Percentiles rank a stretch among this genome's conserved stretches.
Conservation (phyloP, 192 early-diverging fungal genomes). For the Coemansia sp. region DNA sequence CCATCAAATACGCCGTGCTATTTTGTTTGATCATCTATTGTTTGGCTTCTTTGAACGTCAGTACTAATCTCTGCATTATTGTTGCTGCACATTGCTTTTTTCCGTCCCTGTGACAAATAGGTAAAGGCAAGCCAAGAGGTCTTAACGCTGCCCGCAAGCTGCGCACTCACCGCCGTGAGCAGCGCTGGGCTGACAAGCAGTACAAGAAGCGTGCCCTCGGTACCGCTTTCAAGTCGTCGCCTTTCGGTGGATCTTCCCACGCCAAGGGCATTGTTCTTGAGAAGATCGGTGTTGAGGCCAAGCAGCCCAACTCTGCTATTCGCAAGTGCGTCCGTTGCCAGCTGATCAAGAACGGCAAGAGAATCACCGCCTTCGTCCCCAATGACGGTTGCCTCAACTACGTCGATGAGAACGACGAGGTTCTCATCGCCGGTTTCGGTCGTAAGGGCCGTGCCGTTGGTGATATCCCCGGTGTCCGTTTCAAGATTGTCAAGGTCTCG, state of each 20-base stretch:
- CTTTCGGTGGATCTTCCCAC: conserved; percentile 99
- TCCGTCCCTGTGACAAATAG: conserved; percentile 24
- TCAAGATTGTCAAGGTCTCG: conserved; percentile 99
- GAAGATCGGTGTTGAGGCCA: conserved; percentile 99
- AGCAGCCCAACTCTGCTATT: conserved; percentile 99
- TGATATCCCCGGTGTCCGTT: conserved; percentile 99
- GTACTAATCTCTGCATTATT: no score
- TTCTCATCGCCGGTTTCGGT: conserved; percentile 99
- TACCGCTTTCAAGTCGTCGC: conserved; percentile 97
- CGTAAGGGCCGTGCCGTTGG: conserved; percentile 98
- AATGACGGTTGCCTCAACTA: conserved; percentile 99
- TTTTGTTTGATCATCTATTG: no score
- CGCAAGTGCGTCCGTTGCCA: conserved; percentile 99
- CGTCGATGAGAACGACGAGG: conserved; percentile 99
- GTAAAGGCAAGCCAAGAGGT: conserved; percentile 92
- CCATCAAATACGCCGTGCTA: no score
- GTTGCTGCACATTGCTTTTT: no score
- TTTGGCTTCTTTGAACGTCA: no score
- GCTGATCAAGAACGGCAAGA: conserved; percentile 99
- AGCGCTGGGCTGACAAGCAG: conserved; percentile 98
- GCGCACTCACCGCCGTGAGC: conserved; percentile 94
- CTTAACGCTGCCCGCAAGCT: conserved; percentile 98
- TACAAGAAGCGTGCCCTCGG: conserved; percentile 99
- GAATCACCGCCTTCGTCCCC: conserved; percentile 99
- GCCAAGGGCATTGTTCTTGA: conserved; percentile 99